These are phyloP conservation scores for Apium graveolens DNA, from an alignment of 129 eudicot species.

Conservation along the genomic window DNA sequence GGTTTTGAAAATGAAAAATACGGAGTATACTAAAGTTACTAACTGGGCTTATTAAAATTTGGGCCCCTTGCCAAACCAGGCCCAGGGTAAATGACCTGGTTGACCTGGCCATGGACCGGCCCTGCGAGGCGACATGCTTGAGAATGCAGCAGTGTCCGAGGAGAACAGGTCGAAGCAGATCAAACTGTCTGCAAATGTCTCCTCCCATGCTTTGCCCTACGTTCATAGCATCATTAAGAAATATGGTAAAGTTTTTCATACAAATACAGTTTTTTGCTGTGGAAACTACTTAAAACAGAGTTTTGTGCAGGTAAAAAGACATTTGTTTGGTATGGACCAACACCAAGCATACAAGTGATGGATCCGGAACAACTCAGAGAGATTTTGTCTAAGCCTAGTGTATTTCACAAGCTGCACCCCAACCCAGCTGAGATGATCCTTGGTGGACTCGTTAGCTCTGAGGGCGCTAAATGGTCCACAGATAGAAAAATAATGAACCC, in stretches of 20 bases:
- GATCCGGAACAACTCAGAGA: slow-evolving; percentile 54
- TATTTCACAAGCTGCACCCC: slow-evolving; percentile 30
- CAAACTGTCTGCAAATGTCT: slow-evolving; percentile 21
- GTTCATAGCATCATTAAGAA: slow-evolving; percentile 22
- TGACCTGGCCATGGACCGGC: no score
- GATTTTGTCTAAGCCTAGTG: slow-evolving; percentile 22
- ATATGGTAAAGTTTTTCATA: slow-evolving; percentile 22
- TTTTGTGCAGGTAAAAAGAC: slow-evolving; percentile 1
- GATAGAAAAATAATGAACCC: slow-evolving; percentile 44
- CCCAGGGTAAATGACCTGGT: no score
- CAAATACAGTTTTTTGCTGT: neutral
- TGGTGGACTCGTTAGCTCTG: slow-evolving; percentile 31
- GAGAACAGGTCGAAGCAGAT: slow-evolving; percentile 23
- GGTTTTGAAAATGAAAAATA: no score
- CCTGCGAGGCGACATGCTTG: slow-evolving; percentile 36
- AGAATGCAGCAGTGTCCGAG: slow-evolving; percentile 16
- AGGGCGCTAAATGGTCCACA: slow-evolving; percentile 34
- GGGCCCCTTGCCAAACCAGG: no score
- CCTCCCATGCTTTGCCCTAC: slow-evolving; percentile 26
- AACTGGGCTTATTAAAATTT: no score
- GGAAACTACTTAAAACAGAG: no score
- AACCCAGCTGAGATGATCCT: slow-evolving; percentile 17
- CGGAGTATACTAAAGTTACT: no score
- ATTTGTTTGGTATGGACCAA: slow-evolving; percentile 12
- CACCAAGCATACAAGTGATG: slow-evolving; percentile 18